Percentiles rank a stretch among this genome's conserved stretches.
Conservation (phyloP, 2,329 filamentous ascomycete genomes). For the Fusarium lyarnte region DNA sequence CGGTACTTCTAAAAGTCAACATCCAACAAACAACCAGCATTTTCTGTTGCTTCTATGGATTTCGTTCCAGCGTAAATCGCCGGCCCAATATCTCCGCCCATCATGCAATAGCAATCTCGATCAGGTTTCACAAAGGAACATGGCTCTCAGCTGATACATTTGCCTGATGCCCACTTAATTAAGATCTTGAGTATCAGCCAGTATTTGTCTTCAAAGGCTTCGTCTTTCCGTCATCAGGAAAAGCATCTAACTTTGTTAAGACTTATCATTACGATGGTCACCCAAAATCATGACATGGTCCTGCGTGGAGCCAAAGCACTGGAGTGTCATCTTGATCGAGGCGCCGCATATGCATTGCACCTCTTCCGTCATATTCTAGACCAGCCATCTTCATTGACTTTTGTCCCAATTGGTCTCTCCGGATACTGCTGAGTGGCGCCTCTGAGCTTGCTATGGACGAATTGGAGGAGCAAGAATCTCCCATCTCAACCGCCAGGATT, state of each 20-base stretch:
- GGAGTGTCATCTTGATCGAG: slow-evolving; percentile 22
- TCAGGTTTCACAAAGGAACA: slow-evolving; percentile 28
- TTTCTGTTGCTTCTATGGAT: not conserved
- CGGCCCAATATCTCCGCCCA: slow-evolving; percentile 13
- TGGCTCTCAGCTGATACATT: slow-evolving; percentile 28
- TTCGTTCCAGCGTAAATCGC: not conserved
- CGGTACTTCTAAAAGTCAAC: not conserved
- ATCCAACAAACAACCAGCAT: not conserved
- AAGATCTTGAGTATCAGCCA: not conserved
- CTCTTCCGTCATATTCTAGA: slow-evolving; percentile 31
- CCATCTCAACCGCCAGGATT: slow-evolving; percentile 9
- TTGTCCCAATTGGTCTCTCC: slow-evolving; percentile 19
- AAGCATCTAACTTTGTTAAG: slow-evolving; percentile 14
- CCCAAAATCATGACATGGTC: slow-evolving; percentile 25
- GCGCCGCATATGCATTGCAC: slow-evolving; percentile 11
- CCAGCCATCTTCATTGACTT: slow-evolving; percentile 26
- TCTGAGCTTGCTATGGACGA: slow-evolving; percentile 14
- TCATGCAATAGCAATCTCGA: slow-evolving; percentile 27
- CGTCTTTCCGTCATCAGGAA: slow-evolving; percentile 7
- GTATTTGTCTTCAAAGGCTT: slow-evolving; percentile 13
- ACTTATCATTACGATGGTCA: slow-evolving; percentile 17
- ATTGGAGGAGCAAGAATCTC: slow-evolving; percentile 10
- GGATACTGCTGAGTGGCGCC: slow-evolving; percentile 15
- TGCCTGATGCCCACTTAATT: slow-evolving; percentile 23
- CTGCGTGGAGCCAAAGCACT: slow-evolving; percentile 25